Base-by-base conservation (phyloP, 2,329 filamentous ascomycete genomes). In the Fusarium coffeatum region DNA sequence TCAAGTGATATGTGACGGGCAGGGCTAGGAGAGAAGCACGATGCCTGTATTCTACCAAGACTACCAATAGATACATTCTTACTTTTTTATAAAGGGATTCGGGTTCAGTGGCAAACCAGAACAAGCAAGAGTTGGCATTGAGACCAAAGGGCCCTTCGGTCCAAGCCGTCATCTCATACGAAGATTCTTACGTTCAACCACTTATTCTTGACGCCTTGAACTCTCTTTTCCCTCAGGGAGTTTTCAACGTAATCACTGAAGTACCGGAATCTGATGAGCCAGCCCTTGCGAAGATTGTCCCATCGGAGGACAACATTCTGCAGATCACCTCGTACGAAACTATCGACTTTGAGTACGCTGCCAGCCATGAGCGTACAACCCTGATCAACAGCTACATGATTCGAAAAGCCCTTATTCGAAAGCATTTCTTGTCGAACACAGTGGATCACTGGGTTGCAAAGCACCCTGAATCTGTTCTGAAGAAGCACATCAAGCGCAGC, bases 391-490 rank as follows among this genome's bases (percentile, higher is more conserved):
- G 93, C 76, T 98, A 98, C 80, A 88, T 98, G 77, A 97, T 98
- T 78, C 92, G 96, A 75, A 98, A 98, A 83, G 96, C 96, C 0
- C 85, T 99, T 22, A 98, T 98, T 74, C 89, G 96, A 63, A 99
- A 99, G 80, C 96, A 99, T 79, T 98, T 96, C 78, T 87, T 99
- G 5, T 91, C 92, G 6, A 89, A 90, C 22, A 98, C 94, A 0
- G 88, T 97, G 23, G 87, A 92, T 48, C 91, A 92, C 77, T 98
- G 94, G 93, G 84, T 92, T 8, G 89, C 90, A 41, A 99, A 99
- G 80, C 86, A 96, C 73, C 93, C 95, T 0, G 80, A 85, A 1
- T 93, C 90, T 12, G 79, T 90, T 8, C 84, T 99, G 15, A 85
- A 83, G 61, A 82, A 83, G 3, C 91, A 96, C 75, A 88, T 97